phyloP scores from a whole-genome alignment of 179 eudicot species.

The Heliamphora pulchella region DNA sequence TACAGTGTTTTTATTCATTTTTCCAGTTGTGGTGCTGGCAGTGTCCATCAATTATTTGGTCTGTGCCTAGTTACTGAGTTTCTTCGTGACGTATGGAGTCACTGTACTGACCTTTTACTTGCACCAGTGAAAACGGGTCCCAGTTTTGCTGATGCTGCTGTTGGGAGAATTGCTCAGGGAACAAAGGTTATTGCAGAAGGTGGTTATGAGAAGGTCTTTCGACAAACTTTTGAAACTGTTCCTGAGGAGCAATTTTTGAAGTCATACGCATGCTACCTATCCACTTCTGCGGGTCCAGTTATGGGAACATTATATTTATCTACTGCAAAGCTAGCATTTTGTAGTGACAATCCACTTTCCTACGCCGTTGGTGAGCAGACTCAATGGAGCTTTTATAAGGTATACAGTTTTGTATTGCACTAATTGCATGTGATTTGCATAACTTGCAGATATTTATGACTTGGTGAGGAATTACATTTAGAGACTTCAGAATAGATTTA shows the following conservation, averaged over 20 bases:
- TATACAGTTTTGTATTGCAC: conserved; percentile 14
- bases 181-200: conserved; percentile 83
- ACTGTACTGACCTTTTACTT: not conserved
- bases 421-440: not conserved
- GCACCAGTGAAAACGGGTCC: conserved; percentile 77
- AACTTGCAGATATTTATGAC: too few relatives aligned
- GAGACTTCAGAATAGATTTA: not conserved
- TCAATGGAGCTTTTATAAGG: conserved; percentile 81
- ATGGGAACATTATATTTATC: conserved; percentile 70
- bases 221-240: conserved; percentile 65
- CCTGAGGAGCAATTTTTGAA: conserved; percentile 67
- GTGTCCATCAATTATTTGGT: not conserved
- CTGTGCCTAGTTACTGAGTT: not conserved
- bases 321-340: conserved; percentile 70
- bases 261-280: conserved; percentile 69
- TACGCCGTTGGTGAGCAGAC: conserved; percentile 58
- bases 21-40: too few relatives aligned
- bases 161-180: conserved; percentile 74
- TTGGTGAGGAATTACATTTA: not conserved
- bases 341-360: conserved; percentile 84
- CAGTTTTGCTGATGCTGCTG: conserved; percentile 77
- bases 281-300: conserved; percentile 90
- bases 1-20: not conserved
- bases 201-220: conserved; percentile 76
- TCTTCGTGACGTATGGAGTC: not conserved